Evolutionary conservation across 2,329 filamentous ascomycete species (phyloP).

Genomic region (Didymosphaeria variabile): DNA sequence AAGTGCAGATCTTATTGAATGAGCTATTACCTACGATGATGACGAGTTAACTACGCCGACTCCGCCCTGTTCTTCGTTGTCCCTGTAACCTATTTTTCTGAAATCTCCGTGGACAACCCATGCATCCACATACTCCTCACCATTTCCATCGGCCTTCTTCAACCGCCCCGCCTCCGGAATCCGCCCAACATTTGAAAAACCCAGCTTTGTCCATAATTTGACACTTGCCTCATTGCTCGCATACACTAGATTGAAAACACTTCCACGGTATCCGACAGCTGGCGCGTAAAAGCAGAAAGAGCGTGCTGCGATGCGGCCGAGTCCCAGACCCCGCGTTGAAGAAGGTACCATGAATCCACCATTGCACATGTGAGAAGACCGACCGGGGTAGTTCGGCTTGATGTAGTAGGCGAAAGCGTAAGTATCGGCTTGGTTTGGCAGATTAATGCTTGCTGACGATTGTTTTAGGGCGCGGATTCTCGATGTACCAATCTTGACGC

Average conservation of each 20-base stretch:
- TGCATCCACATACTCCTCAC: conserved; percentile 19
- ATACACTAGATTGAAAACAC: conserved; percentile 21
- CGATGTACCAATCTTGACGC: conserved; percentile 12
- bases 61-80: conserved; percentile 9
- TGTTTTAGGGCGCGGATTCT: conserved; percentile 3
- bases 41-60: neutral
- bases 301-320: conserved; percentile 19
- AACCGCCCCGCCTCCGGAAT: conserved; percentile 19
- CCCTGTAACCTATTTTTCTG: conserved; percentile 18
- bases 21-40: neutral
- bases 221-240: conserved; percentile 19
- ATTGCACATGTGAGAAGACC: conserved; percentile 85
- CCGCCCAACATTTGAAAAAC: conserved; percentile 15
- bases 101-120: conserved; percentile 22
- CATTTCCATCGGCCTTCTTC: conserved; percentile 8
- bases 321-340: conserved; percentile 11
- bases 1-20: neutral
- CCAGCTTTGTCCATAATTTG: conserved; percentile 16
- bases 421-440: conserved; percentile 5
- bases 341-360: conserved; percentile 52
- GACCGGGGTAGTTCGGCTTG: conserved; percentile 87
- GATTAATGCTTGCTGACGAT: neutral
- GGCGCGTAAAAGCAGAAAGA: conserved; percentile 17
- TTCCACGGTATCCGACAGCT: conserved; percentile 16
- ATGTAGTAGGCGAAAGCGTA: conserved; percentile 71